phyloP scores from a whole-genome alignment of 176 grass and related monocot species.

The Zea mays region Zm-B73-REFERENCE-NAM-5.0 NC_050097.1:51919001-51919500 shows the following conservation, averaged over 20 bases:
- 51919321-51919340: slow-evolving; percentile 3
- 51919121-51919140: slow-evolving; percentile 39
- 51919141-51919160: slow-evolving; percentile 36
- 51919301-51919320: slow-evolving; percentile 42
- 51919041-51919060: slow-evolving; percentile 14
- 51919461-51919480: background rate
- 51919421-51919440: background rate
- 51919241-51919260: slow-evolving; percentile 29
- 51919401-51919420: background rate
- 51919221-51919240: slow-evolving; percentile 34
- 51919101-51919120: slow-evolving; percentile 46
- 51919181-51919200: slow-evolving; percentile 95
- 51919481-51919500: background rate
- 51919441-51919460: slow-evolving; percentile 14
- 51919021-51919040: slow-evolving; percentile 44
- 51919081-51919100: slow-evolving; percentile 83
- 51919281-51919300: slow-evolving; percentile 31
- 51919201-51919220: slow-evolving; percentile 75
- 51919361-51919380: background rate
- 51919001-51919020: slow-evolving; percentile 79
- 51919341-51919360: slow-evolving; percentile 8
- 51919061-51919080: slow-evolving; percentile 28
- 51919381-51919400: background rate
- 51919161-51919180: slow-evolving; percentile 72
- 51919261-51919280: slow-evolving; percentile 28